These are phyloP conservation scores for Scortechinia acanthostroma DNA, from an alignment of 2,329 filamentous ascomycete species.

Conservation along the genomic window DNA sequence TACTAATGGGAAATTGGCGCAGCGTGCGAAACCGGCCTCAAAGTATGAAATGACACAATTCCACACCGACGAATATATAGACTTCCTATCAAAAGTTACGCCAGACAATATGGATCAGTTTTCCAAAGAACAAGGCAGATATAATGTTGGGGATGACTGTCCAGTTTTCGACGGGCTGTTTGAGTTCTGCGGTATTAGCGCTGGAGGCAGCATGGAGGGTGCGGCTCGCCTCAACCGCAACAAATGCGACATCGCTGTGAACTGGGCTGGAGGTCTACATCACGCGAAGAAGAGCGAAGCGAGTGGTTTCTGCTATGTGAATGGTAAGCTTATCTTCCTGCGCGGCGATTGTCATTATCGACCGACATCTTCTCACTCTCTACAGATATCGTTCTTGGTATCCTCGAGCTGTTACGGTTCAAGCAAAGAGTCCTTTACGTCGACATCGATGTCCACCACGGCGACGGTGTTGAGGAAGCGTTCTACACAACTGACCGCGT, in stretches of 20 bases:
- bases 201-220: slow-evolving; percentile 87
- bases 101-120: slow-evolving; percentile 98
- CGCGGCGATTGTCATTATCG: background rate
- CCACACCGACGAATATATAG: slow-evolving; percentile 90
- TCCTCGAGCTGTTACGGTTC: slow-evolving; percentile 82
- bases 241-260: slow-evolving; percentile 94
- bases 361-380: background rate
- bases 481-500: slow-evolving; percentile 90
- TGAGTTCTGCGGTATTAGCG: slow-evolving; percentile 90
- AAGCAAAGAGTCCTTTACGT: slow-evolving; percentile 96
- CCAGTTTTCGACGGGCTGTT: slow-evolving; percentile 97
- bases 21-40: slow-evolving; percentile 81
- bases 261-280: slow-evolving; percentile 95
- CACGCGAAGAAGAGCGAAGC: slow-evolving; percentile 97
- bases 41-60: slow-evolving; percentile 88
- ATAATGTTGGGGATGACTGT: slow-evolving; percentile 94
- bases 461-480: slow-evolving; percentile 85
- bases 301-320: slow-evolving; percentile 96
- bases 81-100: slow-evolving; percentile 89
- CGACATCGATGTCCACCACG: slow-evolving; percentile 90
- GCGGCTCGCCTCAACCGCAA: slow-evolving; percentile 82
- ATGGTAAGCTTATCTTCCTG: slow-evolving; percentile 27
- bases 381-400: slow-evolving; percentile 80
- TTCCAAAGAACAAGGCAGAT: slow-evolving; percentile 81
- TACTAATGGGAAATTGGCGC: slow-evolving; percentile 3